phyloP scores from a whole-genome alignment of 208 protist species.

The Acanthamoeba castellanii region DNA sequence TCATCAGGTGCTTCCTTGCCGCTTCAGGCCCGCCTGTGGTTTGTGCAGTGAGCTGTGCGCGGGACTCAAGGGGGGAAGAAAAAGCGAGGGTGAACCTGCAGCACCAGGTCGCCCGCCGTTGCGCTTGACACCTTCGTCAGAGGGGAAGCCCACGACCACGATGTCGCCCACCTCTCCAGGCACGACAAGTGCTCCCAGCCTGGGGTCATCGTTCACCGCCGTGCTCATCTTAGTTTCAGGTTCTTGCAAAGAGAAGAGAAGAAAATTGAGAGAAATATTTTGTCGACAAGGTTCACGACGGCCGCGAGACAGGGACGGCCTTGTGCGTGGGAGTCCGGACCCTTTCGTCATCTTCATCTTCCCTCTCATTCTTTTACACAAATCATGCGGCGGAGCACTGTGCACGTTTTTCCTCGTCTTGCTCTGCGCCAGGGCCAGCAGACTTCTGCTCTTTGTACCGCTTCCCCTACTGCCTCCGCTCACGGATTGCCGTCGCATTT shows the following conservation, averaged over 20 bases:
- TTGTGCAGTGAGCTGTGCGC: background rate
- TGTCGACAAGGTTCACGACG: background rate
- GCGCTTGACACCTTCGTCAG: constrained; percentile 89
- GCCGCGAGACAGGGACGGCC: background rate
- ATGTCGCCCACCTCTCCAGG: constrained; percentile 82
- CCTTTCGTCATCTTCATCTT: background rate
- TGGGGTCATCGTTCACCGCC: constrained; percentile 41
- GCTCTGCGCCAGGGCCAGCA: constrained; percentile 56
- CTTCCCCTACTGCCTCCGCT: background rate
- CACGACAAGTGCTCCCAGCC: constrained; percentile 71
- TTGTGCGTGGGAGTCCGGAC: background rate
- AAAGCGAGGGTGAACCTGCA: constrained; percentile 78
- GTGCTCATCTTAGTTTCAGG: background rate
- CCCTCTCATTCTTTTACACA: constrained; percentile 17
- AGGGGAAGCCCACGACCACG: constrained; percentile 90
- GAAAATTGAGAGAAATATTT: background rate
- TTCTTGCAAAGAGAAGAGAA: constrained; percentile 4
- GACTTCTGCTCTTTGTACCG: background rate
- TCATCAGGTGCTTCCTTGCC: constrained; percentile 64
- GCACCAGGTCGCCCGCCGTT: constrained; percentile 90
- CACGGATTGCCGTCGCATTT: background rate
- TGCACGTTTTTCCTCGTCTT: constrained; percentile 44
- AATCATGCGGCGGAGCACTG: constrained; percentile 53
- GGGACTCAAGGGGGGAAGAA: background rate
- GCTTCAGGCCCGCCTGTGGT: background rate